Conservation (phyloP, 2,329 filamentous ascomycete genomes). For the Endoconidiophora laricicola region DNA sequence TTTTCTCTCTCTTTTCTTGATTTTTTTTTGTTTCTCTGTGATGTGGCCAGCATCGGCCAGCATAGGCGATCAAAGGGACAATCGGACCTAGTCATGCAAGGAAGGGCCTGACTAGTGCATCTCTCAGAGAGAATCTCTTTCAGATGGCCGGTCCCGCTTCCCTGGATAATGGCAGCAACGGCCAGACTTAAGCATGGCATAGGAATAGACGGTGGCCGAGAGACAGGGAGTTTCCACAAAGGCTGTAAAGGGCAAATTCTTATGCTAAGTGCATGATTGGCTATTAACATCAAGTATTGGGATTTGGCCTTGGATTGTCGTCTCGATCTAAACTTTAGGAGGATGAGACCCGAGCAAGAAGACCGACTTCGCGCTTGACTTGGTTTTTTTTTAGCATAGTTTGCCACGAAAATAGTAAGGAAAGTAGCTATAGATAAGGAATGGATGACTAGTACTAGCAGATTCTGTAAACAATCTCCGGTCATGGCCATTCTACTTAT, state of each 20-base stretch:
- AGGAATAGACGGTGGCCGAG: too few species aligned
- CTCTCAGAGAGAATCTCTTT: too few species aligned
- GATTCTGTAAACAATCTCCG: too few species aligned
- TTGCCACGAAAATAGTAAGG: slow-evolving; percentile 2
- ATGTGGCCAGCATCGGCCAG: slow-evolving; percentile 4
- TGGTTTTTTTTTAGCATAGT: background rate
- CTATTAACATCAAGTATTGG: too few species aligned
- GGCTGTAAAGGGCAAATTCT: too few species aligned
- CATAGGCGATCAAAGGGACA: background rate
- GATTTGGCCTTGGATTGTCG: too few species aligned
- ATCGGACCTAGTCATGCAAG: background rate
- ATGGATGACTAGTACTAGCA: background rate
- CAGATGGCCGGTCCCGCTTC: background rate
- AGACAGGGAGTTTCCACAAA: too few species aligned
- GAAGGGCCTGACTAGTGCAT: background rate
- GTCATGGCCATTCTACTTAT: too few species aligned
- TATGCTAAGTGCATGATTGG: too few species aligned
- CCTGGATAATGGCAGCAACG: background rate
- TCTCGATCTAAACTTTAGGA: background rate
- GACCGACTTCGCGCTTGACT: slow-evolving; percentile 1
- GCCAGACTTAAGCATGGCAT: too few species aligned
- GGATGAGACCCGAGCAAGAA: background rate
- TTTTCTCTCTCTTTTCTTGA: background rate
- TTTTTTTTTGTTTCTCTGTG: background rate
- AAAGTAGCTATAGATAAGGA: background rate